Conservation (phyloP, 1,284 basidiomycete species). For the Heterobasidion irregulare region DNA sequence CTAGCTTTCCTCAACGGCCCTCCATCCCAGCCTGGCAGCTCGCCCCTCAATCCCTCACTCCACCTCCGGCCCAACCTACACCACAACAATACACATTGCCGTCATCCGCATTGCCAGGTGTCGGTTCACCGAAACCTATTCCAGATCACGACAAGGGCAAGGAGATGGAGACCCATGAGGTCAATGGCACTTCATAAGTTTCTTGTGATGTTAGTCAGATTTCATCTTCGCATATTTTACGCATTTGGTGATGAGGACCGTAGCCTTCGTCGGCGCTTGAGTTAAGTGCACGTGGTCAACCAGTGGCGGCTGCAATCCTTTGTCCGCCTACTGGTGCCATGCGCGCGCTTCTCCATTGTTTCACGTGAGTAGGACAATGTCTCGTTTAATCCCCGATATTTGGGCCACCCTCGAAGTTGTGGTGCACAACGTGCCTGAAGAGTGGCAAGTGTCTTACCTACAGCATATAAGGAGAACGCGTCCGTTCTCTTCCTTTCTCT, state of each 20-base stretch:
- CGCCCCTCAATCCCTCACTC: conserved; percentile 24
- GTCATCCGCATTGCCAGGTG: background rate
- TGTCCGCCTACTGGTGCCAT: background rate
- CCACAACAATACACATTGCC: conserved; percentile 8
- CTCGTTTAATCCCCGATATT: too few species aligned
- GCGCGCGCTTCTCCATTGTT: too few species aligned
- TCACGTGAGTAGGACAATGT: too few species aligned
- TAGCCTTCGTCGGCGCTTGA: background rate
- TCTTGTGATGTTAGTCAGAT: background rate
- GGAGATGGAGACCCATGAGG: conserved; percentile 23
- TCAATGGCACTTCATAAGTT: background rate
- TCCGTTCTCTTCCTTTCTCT: background rate
- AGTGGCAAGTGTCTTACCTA: too few species aligned
- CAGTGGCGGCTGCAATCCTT: background rate
- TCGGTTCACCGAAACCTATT: background rate
- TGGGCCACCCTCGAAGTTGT: too few species aligned
- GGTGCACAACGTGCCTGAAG: too few species aligned
- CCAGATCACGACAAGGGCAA: conserved; percentile 35
- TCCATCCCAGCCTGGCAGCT: conserved; percentile 88
- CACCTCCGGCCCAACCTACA: conserved; percentile 9
- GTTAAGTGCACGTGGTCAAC: background rate
- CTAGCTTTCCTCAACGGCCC: conserved; percentile 47
- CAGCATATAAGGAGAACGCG: too few species aligned
- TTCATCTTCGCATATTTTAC: background rate
- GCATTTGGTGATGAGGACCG: background rate